phyloP scores from a whole-genome alignment of 1,284 basidiomycete species.

The Ceratobasidium sp. region DNA sequence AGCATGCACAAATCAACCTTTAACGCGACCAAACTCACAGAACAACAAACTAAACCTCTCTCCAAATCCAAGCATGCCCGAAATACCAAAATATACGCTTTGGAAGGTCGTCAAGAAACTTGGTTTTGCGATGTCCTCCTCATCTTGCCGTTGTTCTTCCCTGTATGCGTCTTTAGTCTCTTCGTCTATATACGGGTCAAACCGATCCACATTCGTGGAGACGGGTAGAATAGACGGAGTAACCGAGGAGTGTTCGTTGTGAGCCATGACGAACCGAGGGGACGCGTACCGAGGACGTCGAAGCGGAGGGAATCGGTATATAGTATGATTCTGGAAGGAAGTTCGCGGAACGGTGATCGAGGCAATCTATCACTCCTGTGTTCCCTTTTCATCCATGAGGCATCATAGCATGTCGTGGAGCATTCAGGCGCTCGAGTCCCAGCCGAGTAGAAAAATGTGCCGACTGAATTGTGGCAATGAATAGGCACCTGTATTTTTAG shows the following conservation, averaged over 20 bases:
- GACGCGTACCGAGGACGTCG: too few relatives aligned
- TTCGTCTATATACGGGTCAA: slow-evolving; percentile 1
- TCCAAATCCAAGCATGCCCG: slow-evolving; percentile 45
- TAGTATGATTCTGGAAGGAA: background rate
- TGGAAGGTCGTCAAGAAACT: background rate
- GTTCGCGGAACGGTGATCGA: background rate
- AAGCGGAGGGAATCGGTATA: background rate
- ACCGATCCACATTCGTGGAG: background rate
- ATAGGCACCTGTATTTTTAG: too few relatives aligned
- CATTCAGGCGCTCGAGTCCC: too few relatives aligned
- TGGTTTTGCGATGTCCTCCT: background rate
- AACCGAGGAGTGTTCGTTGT: background rate
- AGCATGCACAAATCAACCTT: background rate
- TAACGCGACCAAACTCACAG: slow-evolving; percentile 26
- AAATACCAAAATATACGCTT: slow-evolving; percentile 20
- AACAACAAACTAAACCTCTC: slow-evolving; percentile 46
- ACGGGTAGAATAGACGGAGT: background rate
- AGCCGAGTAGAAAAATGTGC: too few relatives aligned
- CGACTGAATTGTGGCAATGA: too few relatives aligned
- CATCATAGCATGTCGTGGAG: slow-evolving; percentile 14
- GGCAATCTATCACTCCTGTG: background rate
- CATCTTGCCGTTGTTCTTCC: background rate
- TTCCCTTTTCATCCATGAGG: background rate
- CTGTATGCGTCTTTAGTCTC: slow-evolving; percentile 2
- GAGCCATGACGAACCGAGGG: background rate